These are phyloP conservation scores for Verticillium klebahnii DNA, from an alignment of 2,329 filamentous ascomycete genomes.

Conservation along the genomic window DNA sequence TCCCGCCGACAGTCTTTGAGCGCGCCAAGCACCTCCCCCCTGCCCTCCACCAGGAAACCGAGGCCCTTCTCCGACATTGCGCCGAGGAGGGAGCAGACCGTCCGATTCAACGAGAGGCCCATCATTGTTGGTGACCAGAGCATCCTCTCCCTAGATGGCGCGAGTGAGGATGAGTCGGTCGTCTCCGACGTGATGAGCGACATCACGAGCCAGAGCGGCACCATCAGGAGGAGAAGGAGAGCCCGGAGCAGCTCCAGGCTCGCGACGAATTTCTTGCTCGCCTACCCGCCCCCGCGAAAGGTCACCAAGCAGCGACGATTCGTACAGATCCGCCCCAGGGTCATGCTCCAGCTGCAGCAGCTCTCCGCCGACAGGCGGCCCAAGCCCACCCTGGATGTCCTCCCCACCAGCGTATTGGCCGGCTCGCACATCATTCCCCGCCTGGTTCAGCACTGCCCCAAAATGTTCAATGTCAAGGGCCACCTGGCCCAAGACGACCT, in stretches of 20 bases:
- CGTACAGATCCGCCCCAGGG: constrained; percentile 60
- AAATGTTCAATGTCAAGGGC: constrained; percentile 58
- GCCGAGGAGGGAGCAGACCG: constrained; percentile 34
- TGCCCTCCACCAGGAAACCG: background rate
- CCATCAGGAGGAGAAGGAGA: constrained; percentile 20
- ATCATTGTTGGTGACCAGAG: constrained; percentile 16
- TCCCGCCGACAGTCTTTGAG: constrained; percentile 18
- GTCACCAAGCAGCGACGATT: constrained; percentile 60
- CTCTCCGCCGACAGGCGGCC: constrained; percentile 57
- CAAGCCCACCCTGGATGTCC: constrained; percentile 66
- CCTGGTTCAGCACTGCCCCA: constrained; percentile 56
- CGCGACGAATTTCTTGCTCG: constrained; percentile 62
- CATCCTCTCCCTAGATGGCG: constrained; percentile 14
- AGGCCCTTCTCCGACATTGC: constrained; percentile 33
- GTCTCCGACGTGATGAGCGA: constrained; percentile 41
- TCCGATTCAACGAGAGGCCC: constrained; percentile 41
- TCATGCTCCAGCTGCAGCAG: constrained; percentile 68
- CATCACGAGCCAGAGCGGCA: constrained; percentile 22
- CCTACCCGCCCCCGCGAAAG: constrained; percentile 59
- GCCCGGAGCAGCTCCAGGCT: constrained; percentile 33
- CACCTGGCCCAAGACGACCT: constrained; percentile 65
- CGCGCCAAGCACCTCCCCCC: constrained; percentile 1
- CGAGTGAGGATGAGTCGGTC: constrained; percentile 46
- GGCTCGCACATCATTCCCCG: constrained; percentile 52
- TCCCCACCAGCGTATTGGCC: constrained; percentile 60